phyloP scores from a whole-genome alignment of 176 grass and related monocot genomes.

The Melocanna baccifera region DNA sequence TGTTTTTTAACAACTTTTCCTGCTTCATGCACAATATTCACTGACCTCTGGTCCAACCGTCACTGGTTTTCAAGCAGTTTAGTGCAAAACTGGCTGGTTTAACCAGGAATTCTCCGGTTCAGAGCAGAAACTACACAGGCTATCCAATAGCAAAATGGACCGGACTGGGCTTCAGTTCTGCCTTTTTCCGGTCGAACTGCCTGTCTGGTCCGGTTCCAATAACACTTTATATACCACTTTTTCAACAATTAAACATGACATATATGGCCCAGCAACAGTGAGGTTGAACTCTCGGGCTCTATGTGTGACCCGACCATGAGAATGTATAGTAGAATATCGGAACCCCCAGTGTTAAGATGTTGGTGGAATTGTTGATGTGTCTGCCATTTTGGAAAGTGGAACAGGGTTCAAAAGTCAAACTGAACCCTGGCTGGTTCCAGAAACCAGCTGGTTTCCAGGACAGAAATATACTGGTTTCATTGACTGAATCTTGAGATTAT shows the following conservation, averaged over 20 bases:
- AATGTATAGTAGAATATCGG: neutral
- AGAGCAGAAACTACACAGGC: neutral
- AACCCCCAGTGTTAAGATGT: neutral
- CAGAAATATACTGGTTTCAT: neutral
- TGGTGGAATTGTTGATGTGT: neutral
- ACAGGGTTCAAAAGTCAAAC: neutral
- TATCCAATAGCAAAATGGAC: neutral
- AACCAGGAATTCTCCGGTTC: neutral
- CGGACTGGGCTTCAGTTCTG: neutral
- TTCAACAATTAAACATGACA: neutral
- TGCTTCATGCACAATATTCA: neutral
- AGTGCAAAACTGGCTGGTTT: neutral
- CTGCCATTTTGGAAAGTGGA: conserved; percentile 21
- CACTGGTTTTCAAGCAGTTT: neutral
- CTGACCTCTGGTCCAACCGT: neutral
- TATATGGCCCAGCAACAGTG: neutral
- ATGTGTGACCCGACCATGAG: neutral
- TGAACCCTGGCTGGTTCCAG: neutral
- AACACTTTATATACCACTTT: neutral
- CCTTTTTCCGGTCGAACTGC: neutral
- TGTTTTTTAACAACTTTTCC: neutral
- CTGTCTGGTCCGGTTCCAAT: neutral
- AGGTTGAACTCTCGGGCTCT: neutral
- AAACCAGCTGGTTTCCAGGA: neutral
- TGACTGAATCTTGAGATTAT: neutral